phyloP scores from a whole-genome alignment of 805 yeast species.

The Myxozyma lipomycoides region DNA sequence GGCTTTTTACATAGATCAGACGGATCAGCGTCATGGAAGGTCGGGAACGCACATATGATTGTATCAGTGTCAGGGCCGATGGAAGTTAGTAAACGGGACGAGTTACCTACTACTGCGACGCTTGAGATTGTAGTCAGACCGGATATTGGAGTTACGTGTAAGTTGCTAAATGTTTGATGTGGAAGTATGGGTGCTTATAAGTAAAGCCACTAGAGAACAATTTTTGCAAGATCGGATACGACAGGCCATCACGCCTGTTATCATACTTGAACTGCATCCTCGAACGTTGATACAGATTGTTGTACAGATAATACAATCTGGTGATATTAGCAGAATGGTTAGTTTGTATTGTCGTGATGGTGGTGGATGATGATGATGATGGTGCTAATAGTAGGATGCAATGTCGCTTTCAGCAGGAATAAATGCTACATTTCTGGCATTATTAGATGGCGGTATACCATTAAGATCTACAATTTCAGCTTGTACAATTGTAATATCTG shows the following conservation, averaged over 20 bases:
- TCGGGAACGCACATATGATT: conserved; percentile 42
- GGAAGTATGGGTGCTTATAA: neutral
- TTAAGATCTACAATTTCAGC: conserved; percentile 36
- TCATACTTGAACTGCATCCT: conserved; percentile 66
- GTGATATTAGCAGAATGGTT: conserved; percentile 39
- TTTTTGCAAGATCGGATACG: conserved; percentile 67
- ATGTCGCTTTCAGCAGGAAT: conserved; percentile 65
- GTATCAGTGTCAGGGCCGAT: conserved; percentile 88
- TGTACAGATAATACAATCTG: conserved; percentile 58
- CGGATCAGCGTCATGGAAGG: conserved; percentile 25
- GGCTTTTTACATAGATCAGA: conserved; percentile 19
- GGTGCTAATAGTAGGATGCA: conserved; percentile 31
- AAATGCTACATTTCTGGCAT: conserved; percentile 69
- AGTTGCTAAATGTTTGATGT: conserved; percentile 10
- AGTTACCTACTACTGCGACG: conserved; percentile 71
- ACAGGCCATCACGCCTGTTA: conserved; percentile 54
- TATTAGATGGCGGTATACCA: conserved; percentile 76
- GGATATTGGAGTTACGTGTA: conserved; percentile 62
- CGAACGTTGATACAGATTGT: conserved; percentile 71
- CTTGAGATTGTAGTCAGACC: conserved; percentile 79
- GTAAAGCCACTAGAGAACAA: conserved; percentile 60
- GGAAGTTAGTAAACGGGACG: conserved; percentile 78
- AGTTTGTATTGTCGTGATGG: neutral
- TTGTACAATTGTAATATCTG: conserved; percentile 2
- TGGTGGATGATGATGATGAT: neutral